Evolutionary conservation across 1,284 basidiomycete genomes (phyloP).

Genomic region (Neotropicomus parvogracilis): DNA sequence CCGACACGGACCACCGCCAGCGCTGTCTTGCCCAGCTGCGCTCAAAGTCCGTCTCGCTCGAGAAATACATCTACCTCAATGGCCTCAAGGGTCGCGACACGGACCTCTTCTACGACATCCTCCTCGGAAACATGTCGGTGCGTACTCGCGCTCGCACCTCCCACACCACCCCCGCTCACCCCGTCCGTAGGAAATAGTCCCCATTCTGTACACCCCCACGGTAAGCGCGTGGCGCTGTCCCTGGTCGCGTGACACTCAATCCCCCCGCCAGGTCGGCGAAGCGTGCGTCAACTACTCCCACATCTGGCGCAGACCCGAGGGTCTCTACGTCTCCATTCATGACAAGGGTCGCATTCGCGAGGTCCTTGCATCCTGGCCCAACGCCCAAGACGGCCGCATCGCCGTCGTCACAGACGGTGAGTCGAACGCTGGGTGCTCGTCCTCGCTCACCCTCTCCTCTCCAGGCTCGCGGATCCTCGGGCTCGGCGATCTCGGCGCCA

Average conservation of each 20-base stretch:
- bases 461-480: conserved; percentile 70
- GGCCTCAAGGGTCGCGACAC: conserved; percentile 62
- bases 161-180: too few relatives aligned
- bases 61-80: conserved; percentile 70
- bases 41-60: conserved; percentile 53
- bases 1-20: conserved; percentile 51
- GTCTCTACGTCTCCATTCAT: conserved; percentile 65
- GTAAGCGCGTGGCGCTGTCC: conserved; percentile 28
- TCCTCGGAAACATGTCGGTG: conserved; percentile 56
- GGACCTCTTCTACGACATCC: conserved; percentile 60
- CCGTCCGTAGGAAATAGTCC: conserved; percentile 44
- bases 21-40: conserved; percentile 61
- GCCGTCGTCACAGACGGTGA: conserved; percentile 76
- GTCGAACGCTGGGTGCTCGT: background rate
- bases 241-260: conserved; percentile 11
- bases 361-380: conserved; percentile 61
- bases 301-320: conserved; percentile 73
- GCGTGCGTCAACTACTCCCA: conserved; percentile 73
- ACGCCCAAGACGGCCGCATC: conserved; percentile 51
- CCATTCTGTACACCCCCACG: conserved; percentile 77
- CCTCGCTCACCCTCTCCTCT: background rate
- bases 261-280: conserved; percentile 59
- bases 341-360: conserved; percentile 67
- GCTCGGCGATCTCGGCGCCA: conserved; percentile 74
- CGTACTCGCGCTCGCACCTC: background rate